Evolutionary conservation across 257 asterid species (phyloP), one percentile per base, ranked within the genome.

Genomic region (Primulina eburnea): DNA sequence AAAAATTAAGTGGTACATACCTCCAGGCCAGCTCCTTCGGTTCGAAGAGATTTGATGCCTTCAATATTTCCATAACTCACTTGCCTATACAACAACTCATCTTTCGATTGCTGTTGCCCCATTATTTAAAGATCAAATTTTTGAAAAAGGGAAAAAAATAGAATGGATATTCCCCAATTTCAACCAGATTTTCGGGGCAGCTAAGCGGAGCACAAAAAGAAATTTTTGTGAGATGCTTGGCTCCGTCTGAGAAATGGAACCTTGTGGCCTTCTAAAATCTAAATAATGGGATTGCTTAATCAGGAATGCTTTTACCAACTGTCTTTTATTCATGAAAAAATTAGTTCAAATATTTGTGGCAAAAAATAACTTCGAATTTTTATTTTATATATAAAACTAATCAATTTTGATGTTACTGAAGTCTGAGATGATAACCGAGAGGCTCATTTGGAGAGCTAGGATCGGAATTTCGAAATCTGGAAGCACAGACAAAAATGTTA

Each of bases 21-120:
- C 86, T 84, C 89, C 47, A 84, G 86, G 67, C 82, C 79, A 72
- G 89, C 89, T 43, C 89, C 89, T 20, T 84, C 86, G 12, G 69
- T 50, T 40, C 60, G 86, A 60, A 84, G 89, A 71, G 86, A 53
- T 79, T 79, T 84, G 71, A 84, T 84, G 38, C 85, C 83, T 47
- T 84, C 85, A 52, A 40, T 29, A 30, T 79, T 84, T 20, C 83
- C 89, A 73, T 73, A 73, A 68, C 68, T 84, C 60, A 84, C 89
- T 70, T 81, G 89, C 74, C 81, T 83, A 62, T 75, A 73, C 75
- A 84, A 68, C 72, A 81, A 62, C 61, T 81, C 86, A 68, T 43
- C 89, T 68, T 75, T 81, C 21, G 89, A 84, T 81, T 77, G 83
- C 56, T 79, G 86, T 33, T 72, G 84, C 67, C 89, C 89, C 89